Conservation (phyloP, 2,329 filamentous ascomycete genomes). For the Beauveria caledonica region DNA sequence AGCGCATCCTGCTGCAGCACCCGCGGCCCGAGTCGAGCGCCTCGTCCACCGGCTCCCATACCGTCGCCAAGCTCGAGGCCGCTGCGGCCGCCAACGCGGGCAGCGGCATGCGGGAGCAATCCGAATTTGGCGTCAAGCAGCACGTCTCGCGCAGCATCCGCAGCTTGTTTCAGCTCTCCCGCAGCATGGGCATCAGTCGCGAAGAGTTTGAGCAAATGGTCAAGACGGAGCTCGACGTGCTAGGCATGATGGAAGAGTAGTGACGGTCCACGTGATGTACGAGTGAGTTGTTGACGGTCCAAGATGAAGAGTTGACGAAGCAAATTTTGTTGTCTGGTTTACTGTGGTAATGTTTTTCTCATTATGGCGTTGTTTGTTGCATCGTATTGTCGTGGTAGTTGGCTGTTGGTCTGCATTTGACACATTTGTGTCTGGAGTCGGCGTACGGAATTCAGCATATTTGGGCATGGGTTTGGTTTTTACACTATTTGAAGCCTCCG, state of each 20-base stretch:
- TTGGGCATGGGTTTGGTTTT: not conserved
- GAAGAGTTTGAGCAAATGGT: conserved; percentile 69
- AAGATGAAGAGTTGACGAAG: too few relatives aligned
- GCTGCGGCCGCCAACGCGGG: conserved; percentile 26
- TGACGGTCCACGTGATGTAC: too few relatives aligned
- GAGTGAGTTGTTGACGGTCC: too few relatives aligned
- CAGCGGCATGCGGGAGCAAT: conserved; percentile 46
- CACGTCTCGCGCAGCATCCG: conserved; percentile 71
- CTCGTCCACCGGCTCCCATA: conserved; percentile 42
- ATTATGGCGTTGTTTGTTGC: not conserved
- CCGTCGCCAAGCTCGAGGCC: conserved; percentile 55
- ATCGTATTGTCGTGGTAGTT: not conserved
- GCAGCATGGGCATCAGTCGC: conserved; percentile 61
- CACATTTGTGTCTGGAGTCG: not conserved
- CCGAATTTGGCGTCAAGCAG: conserved; percentile 67
- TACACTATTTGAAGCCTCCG: not conserved
- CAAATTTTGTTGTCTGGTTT: too few relatives aligned
- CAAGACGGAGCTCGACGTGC: conserved; percentile 60
- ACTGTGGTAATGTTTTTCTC: not conserved
- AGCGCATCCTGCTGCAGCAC: conserved; percentile 32
- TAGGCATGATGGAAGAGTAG: conserved; percentile 41
- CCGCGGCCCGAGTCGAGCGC: conserved; percentile 53
- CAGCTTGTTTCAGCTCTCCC: conserved; percentile 65
- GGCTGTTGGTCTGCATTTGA: not conserved
- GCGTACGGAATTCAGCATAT: not conserved